Base-by-base conservation (phyloP, 1,284 basidiomycete species). In the Chalciporus sp. region DNA sequence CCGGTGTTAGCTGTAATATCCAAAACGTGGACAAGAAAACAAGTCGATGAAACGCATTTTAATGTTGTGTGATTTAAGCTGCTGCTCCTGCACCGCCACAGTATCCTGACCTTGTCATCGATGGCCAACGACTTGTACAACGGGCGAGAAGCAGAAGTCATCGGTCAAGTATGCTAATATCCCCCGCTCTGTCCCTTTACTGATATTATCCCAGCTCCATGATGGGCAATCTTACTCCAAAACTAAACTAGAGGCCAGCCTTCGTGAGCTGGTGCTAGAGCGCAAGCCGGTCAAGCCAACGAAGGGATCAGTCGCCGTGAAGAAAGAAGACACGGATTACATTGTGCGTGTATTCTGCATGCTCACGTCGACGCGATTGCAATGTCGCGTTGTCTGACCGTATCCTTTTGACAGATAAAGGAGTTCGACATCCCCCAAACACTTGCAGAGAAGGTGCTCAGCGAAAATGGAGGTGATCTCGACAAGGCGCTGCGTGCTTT, bases 161-260 rank as follows among this genome's bases (percentile, higher is more conserved):
- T 66, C 35, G 66, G 58, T 16, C 66, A 69, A 53, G 66, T 69
- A 43, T 57, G 52, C 49, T 1, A 19, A 3, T 14, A 14, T 6
- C 39, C 2, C 17, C 33, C 23, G 11, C 19, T 16, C 37, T 10
- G n/a, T 26, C 29, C 14, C 14, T 42, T 44, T 42, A 27, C 58
- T 66, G 39, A 63, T 23, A 48, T 16, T 37, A 20, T 16, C 29
- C 6, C 39, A 81, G 79, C 82, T 80, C 54, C 66, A 55, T 31
- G 80, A 82, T 56, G 81, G 81, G 1, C 70, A 71, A 45, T 72
- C 76, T 12, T 82, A 81, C 53, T 79, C 77, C 16, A 82, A 80
- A 58, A 71, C 70, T 50, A 81, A 77, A 59, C 69, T 82, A 51
- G 80, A 82, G 48, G 77, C 80, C 31, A 78, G 74, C 33, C 73